Conservation (phyloP, 768 basidiomycete genomes). For the Tricholoma flavovirens region DNA sequence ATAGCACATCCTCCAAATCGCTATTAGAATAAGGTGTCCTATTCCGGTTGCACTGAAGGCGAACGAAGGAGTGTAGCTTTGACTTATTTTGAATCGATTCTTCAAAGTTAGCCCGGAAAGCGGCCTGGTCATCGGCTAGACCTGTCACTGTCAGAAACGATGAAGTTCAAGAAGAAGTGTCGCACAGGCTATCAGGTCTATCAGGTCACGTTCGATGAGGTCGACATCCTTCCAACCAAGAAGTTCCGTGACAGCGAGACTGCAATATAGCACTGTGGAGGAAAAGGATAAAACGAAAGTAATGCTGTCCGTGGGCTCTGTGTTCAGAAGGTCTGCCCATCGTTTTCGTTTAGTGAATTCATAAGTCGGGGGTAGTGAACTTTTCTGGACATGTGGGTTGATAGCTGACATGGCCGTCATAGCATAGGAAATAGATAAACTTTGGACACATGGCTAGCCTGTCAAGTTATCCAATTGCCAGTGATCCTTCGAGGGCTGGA, state of each 20-base stretch:
- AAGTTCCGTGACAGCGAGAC: conserved; percentile 59
- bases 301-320: conserved; percentile 71
- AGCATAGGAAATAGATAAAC: background rate
- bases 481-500: background rate
- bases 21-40: conserved; percentile 16
- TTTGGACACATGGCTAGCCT: background rate
- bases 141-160: background rate
- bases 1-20: conserved; percentile 46
- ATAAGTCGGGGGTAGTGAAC: conserved; percentile 31
- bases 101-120: conserved; percentile 53
- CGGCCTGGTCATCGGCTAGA: conserved; percentile 52
- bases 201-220: conserved; percentile 60
- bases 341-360: conserved; percentile 86
- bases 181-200: conserved; percentile 61
- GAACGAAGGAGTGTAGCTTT: conserved; percentile 55
- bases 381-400: background rate
- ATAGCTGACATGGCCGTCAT: background rate
- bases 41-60: conserved; percentile 45
- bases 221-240: conserved; percentile 76
- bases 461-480: background rate
- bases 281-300: conserved; percentile 61
- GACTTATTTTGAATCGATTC: conserved; percentile 43
- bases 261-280: conserved; percentile 64
- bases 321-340: conserved; percentile 77
- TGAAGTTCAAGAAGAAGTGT: conserved; percentile 8